Percentiles rank a stretch among this genome's conserved stretches.
phyloP scores from a whole-genome alignment of 306 rosid species.

The Rosa chinensis region DNA sequence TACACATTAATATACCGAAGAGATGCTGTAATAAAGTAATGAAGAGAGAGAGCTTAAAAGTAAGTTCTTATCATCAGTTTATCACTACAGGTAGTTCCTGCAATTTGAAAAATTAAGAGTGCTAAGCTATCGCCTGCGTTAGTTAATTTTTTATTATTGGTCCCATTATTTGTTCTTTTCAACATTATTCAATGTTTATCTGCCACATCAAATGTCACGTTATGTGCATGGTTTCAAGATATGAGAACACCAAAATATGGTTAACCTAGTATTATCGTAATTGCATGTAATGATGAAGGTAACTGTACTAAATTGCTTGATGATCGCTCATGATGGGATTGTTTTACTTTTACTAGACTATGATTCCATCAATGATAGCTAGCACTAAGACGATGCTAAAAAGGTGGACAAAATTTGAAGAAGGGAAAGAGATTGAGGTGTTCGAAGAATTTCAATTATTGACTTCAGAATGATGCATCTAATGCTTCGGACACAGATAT shows the following conservation, averaged over 20 bases:
- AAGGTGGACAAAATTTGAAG: neutral
- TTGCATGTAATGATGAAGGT: neutral
- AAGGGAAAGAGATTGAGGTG: slow-evolving; percentile 1
- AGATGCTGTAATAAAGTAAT: too few species aligned
- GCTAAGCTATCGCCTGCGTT: neutral
- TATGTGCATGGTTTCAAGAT: too few species aligned
- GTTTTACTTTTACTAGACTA: neutral
- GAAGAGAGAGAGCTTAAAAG: neutral
- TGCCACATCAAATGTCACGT: too few species aligned
- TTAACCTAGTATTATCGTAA: neutral
- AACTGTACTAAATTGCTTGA: neutral
- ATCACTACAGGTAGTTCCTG: neutral
- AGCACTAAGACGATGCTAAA: neutral
- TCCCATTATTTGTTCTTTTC: too few species aligned
- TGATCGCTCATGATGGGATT: neutral
- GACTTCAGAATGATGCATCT: neutral
- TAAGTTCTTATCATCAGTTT: neutral
- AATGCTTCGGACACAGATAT: too few species aligned
- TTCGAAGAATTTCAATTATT: neutral
- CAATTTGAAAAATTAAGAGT: neutral
- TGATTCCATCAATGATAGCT: slow-evolving; percentile 2
- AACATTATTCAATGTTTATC: too few species aligned
- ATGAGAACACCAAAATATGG: neutral
- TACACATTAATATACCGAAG: neutral
- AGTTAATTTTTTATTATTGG: too few species aligned